phyloP scores from a whole-genome alignment of 148 eudicot species.

The Beta vulgaris region DNA sequence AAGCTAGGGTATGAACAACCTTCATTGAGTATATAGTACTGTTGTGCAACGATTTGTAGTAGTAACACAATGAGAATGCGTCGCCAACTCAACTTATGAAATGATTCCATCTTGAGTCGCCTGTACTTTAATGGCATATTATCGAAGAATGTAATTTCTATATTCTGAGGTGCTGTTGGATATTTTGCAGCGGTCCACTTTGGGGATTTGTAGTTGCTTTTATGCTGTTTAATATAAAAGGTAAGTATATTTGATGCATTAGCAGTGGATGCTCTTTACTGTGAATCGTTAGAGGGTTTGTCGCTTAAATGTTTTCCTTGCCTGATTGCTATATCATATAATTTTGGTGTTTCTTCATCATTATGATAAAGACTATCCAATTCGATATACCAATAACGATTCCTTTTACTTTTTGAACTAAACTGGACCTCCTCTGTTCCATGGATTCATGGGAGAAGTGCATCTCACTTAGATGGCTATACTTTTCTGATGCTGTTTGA shows the following conservation, averaged over 20 bases:
- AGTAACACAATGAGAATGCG: background rate
- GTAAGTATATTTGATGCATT: constrained; percentile 32
- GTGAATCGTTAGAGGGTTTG: background rate
- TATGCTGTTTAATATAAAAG: constrained; percentile 88
- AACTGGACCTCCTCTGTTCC: background rate
- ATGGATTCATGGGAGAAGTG: background rate
- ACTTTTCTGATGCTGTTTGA: background rate
- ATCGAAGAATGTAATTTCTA: background rate
- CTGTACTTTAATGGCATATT: background rate
- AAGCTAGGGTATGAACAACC: constrained; percentile 15
- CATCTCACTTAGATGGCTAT: background rate
- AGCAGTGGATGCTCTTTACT: background rate
- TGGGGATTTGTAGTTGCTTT: constrained; percentile 98
- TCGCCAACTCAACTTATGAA: background rate
- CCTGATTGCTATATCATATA: background rate
- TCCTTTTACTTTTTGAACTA: background rate
- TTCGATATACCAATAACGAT: background rate
- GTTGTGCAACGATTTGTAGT: background rate
- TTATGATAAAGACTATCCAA: background rate
- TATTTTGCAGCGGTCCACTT: constrained; percentile 75
- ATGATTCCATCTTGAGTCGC: background rate
- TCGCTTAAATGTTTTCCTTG: background rate
- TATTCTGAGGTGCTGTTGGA: background rate
- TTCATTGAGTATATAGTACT: background rate
- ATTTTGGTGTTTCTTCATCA: background rate